Evolutionary conservation across 257 asterid genomes (phyloP).

Genomic region (Ligustrum vulgare): DNA sequence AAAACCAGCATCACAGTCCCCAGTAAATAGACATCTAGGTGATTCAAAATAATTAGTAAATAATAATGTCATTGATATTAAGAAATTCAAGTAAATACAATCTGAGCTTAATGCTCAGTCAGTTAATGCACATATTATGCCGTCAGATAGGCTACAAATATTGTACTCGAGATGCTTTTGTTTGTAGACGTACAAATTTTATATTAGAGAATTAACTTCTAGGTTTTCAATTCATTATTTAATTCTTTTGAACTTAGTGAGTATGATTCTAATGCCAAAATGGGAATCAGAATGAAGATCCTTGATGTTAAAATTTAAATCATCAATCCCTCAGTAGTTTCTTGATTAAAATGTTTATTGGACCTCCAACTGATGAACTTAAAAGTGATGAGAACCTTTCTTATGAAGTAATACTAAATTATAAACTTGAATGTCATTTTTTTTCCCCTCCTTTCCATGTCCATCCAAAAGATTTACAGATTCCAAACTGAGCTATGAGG

Average conservation of each 20-base stretch:
- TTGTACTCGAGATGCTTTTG: background rate
- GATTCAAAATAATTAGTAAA: conserved; percentile 5
- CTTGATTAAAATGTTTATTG: background rate
- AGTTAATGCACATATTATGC: background rate
- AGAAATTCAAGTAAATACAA: background rate
- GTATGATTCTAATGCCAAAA: background rate
- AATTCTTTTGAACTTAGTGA: background rate
- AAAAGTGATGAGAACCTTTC: too few species aligned
- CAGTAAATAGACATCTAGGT: conserved; percentile 70
- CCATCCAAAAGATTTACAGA: too few species aligned
- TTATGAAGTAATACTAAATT: too few species aligned
- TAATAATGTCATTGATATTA: background rate
- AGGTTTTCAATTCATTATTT: background rate
- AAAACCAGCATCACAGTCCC: conserved; percentile 98
- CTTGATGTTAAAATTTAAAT: too few species aligned
- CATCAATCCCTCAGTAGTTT: background rate
- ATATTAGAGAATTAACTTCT: background rate
- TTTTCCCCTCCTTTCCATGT: too few species aligned
- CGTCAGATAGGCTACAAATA: background rate
- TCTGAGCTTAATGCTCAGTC: background rate
- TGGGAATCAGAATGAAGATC: background rate
- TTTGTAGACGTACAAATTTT: background rate
- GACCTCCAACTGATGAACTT: too few species aligned
- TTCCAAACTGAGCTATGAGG: too few species aligned
- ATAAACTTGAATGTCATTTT: too few species aligned